Evolutionary conservation across 2,329 filamentous ascomycete genomes (phyloP), one percentile per base, ranked within the genome.

Genomic region (Ascochyta clinopodiicola): DNA sequence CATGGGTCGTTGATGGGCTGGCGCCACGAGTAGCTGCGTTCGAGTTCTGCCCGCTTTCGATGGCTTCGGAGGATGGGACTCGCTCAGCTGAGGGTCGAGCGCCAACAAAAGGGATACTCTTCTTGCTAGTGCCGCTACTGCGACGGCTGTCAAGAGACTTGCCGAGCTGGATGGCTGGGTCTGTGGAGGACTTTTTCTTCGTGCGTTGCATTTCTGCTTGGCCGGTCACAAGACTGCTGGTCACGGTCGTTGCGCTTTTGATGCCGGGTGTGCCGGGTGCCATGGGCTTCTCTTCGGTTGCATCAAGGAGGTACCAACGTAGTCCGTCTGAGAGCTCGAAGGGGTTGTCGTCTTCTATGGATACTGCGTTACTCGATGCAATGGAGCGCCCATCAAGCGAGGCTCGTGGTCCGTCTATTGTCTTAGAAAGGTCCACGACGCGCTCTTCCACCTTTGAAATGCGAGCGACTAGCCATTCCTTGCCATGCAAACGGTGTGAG

Each of bases 401-500:
- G 78, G 61, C 78, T 72, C 62, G 78, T 64, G 67, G 44, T 24
- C 59, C 66, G 57, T 88, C 84, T 59, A 95, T 79, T 22, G 88
- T 90, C 77, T 90, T 92, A 15, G 91, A 95, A 6, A 98, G 81
- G 74, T 99, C 93, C 0, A 99, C 95, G 3, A 98, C 89, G 3
- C 92, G 89, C 73, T 97, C 92, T 78, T 98, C 92, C 21, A 98
- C 87, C 61, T 91, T 92, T 12, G 88, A 88, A 55, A 99, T 98
- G 15, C 95, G 88, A 8, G 95, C 95, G 7, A 99, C 88, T n/a
- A 99, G 86, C 92, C 95, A 99, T 72, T 99, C 95, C 32, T 94
- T 86, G 43, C 87, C 88, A 27, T 88, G 86, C 6, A 99, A 81
- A 57, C 91, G 88, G 76, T 99, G 96, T 1, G 84, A 84, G 66